These are phyloP conservation scores for Phyllosticta paracitricarpa DNA, from an alignment of 2,329 filamentous ascomycete species.

Conservation along the genomic window DNA sequence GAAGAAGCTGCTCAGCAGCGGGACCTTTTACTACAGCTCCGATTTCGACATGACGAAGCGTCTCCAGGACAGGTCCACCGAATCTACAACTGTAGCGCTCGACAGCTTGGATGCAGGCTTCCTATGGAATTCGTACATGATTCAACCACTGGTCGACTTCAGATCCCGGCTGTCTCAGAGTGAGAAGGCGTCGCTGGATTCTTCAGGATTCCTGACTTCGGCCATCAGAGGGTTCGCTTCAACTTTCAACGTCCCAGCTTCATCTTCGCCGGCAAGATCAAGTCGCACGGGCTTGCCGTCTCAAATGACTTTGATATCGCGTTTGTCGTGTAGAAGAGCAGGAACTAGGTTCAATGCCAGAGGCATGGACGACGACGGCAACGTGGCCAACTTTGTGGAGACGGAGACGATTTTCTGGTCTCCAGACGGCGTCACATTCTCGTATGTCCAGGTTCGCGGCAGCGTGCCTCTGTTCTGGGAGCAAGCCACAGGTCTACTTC, in stretches of 20 bases:
- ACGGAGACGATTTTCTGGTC: conserved; percentile 90
- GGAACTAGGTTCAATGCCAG: conserved; percentile 95
- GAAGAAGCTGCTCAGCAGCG: conserved; percentile 84
- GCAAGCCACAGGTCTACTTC: conserved; percentile 75
- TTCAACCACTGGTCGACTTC: conserved; percentile 82
- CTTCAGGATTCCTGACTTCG: conserved; percentile 78
- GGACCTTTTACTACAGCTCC: conserved; percentile 96
- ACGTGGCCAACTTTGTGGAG: conserved; percentile 98
- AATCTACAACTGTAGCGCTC: conserved; percentile 72
- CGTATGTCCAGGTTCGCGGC: conserved; percentile 84
- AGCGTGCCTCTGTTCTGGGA: conserved; percentile 98
- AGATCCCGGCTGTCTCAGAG: conserved; percentile 66
- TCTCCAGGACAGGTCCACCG: conserved; percentile 74
- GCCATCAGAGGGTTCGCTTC: conserved; percentile 88
- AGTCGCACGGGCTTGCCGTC: conserved; percentile 65
- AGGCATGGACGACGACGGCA: conserved; percentile 93
- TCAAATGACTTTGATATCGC: conserved; percentile 78
- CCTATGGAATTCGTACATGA: conserved; percentile 98
- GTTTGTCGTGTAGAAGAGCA: conserved; percentile 80
- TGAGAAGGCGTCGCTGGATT: conserved; percentile 72
- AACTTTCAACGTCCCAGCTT: conserved; percentile 74
- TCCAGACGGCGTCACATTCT: conserved; percentile 68
- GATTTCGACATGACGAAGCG: conserved; percentile 95
- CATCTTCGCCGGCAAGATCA: conserved; percentile 58
- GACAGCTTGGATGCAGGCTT: conserved; percentile 89